Evolutionary conservation across 305 asterid genomes (phyloP).

Genomic region (Salvia sclarea): DNA sequence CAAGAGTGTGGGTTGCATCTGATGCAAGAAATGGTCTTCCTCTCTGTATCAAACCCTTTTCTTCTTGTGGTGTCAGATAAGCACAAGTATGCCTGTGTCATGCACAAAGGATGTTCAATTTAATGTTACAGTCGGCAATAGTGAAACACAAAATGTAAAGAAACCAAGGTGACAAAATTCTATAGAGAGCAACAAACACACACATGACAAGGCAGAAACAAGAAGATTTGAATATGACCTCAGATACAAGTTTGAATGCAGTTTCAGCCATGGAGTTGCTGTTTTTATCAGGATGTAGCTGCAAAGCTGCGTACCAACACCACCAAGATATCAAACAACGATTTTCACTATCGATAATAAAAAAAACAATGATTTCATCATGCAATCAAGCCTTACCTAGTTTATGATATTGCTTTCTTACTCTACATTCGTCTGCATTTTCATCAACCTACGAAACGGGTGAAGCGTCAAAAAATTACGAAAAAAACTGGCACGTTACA

Average conservation of each 20-base stretch:
- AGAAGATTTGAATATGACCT: slow-evolving; percentile 33
- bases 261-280: slow-evolving; percentile 76
- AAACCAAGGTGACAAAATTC: too few relatives aligned
- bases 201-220: neutral
- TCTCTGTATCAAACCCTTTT: slow-evolving; percentile 49
- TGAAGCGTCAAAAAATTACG: neutral
- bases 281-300: slow-evolving; percentile 88
- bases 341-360: neutral
- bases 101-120: neutral
- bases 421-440: slow-evolving; percentile 46
- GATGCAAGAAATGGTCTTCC: slow-evolving; percentile 38
- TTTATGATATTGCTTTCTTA: slow-evolving; percentile 61
- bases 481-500: neutral
- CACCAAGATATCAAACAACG: neutral
- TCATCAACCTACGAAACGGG: slow-evolving; percentile 53
- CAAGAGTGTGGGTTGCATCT: slow-evolving; percentile 37
- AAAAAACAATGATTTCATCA: neutral
- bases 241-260: slow-evolving; percentile 76
- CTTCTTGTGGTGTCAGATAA: slow-evolving; percentile 51
- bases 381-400: slow-evolving; percentile 49
- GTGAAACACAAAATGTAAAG: too few relatives aligned
- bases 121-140: too few relatives aligned
- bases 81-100: slow-evolving; percentile 66
- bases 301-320: slow-evolving; percentile 50
- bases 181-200: too few relatives aligned